Evolutionary conservation across 2,329 filamentous ascomycete species (phyloP), one percentile per base, ranked within the genome.

Genomic region (Trichocomaceae sp.): DNA sequence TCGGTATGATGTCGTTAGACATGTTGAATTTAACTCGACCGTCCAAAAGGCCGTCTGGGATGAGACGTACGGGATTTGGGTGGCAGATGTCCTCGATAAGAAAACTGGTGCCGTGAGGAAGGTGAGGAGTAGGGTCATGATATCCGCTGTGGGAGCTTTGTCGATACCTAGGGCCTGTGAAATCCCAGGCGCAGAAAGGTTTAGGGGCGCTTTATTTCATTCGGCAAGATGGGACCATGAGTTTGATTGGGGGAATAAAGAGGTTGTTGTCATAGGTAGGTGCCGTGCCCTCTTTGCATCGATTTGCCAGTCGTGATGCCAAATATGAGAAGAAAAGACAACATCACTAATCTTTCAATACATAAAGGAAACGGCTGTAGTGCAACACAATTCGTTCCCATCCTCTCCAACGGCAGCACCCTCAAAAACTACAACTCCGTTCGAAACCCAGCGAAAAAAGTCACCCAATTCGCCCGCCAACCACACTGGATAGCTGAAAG

Each of bases 401-500:
- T 74, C 35, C 69, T 77, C 62, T 70, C 69, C 15, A 62, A 64
- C 31, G 65, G 65, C n/a, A 62, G 65, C 26, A 57, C 20, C 17
- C n/a, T 3, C 22, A 13, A 37, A 31, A 52, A 57, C 31, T 49
- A 57, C 29, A 37, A 29, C 39, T 45, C 22, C 5, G 13, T 15
- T n/a, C 44, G 50, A 2, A 61, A 60, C 12, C 64, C 70, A 4
- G 74, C 69, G 9, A 69, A 64, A 19, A 70, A 67, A 22, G 64
- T 78, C 20, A 74, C 71, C 0, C 77, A 80, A 48, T 79, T 80
- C 58, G 72, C 66, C n/a, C 73, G 76, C 8, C 77, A 79, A 63
- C 66, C 77, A 4, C 78, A 80, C 56, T 80, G 75, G 66, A 66
- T 80, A 1, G 66, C 72, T 2, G 72, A 76, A 47, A 69, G 76